phyloP scores from a whole-genome alignment of 2,329 filamentous ascomycete species.

The Pestalotiopsis sp. region DNA sequence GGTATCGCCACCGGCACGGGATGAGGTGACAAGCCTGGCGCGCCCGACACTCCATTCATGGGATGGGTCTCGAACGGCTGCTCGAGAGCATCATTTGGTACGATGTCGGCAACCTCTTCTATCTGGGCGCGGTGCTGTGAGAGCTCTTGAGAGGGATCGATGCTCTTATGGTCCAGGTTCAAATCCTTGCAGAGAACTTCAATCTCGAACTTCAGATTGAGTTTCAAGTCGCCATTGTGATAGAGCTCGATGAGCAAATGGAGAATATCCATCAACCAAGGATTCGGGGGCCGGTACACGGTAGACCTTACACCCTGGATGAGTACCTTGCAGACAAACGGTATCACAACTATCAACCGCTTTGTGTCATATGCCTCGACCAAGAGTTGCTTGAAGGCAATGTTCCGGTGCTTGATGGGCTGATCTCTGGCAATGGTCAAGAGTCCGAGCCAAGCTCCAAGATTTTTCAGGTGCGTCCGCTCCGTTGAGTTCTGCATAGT shows the following conservation, averaged over 20 bases:
- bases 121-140: conserved; percentile 67
- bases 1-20: conserved; percentile 80
- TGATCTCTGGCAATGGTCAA: conserved; percentile 91
- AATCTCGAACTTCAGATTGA: conserved; percentile 98
- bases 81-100: conserved; percentile 70
- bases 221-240: conserved; percentile 86
- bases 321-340: conserved; percentile 96
- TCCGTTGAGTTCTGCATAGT: conserved; percentile 85
- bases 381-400: conserved; percentile 94
- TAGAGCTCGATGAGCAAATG: conserved; percentile 91
- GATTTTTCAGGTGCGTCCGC: conserved; percentile 85
- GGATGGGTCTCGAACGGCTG: conserved; percentile 77
- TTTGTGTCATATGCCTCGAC: conserved; percentile 94
- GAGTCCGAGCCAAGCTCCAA: conserved; percentile 91
- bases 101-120: conserved; percentile 62
- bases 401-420: conserved; percentile 93
- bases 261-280: conserved; percentile 97
- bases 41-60: conserved; percentile 71
- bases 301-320: conserved; percentile 81
- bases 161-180: conserved; percentile 86
- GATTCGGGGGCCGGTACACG: conserved; percentile 92
- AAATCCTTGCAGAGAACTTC: conserved; percentile 95
- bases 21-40: conserved; percentile 75
- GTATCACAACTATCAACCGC: conserved; percentile 87
- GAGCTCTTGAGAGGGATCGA: conserved; percentile 86